Evolutionary conservation across 331 rosid genomes (phyloP), one percentile per base, ranked within the genome.

Genomic region (Acacia pycnantha): DNA sequence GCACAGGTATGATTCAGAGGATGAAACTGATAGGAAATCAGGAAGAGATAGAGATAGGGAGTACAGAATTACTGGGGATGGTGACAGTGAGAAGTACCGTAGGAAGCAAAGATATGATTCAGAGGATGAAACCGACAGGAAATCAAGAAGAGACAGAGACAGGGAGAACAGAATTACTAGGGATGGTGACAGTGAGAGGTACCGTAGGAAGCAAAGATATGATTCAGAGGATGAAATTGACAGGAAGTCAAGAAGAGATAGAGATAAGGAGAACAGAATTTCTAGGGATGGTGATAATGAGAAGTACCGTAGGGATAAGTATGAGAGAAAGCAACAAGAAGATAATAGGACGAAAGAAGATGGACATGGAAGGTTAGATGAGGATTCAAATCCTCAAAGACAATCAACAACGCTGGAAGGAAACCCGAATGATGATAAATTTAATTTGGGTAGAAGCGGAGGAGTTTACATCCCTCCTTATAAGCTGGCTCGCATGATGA

Each of bases 401-500:
- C 86, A 70, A 68, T 53, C 87, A 24, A 71, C 51, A 11, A 31
- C 76, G 21, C 64, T 70, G 7, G 94, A 86, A 69, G 86, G 82
- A n/a, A 84, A 83, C 62, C 8, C 73, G 59, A 93, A 87, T 51
- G 58, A 88, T 8, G 92, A 88, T 75, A 70, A 82, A 10, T 80
- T 86, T 12, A 95, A 82, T 40, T 58, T 91, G 78, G 98, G 98
- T 7, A 95, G 88, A 86, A 93, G 91, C 78, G 99, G 99, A 6
- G 99, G 99, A 31, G 97, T 92, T 85, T 95, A 93, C 73, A 92
- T 95, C 76, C 99, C 99, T 0, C 97, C 98, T 0, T 95, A 92
- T 86, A 95, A 92, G 92, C 75, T 95, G 88, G 99, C 99, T 46
- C 83, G 94, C 73, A 95, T 95, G 98, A 90, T 95, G 94, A 90